Conservation (phyloP, 2,329 filamentous ascomycete species). For the Cytospora leucostoma region DNA sequence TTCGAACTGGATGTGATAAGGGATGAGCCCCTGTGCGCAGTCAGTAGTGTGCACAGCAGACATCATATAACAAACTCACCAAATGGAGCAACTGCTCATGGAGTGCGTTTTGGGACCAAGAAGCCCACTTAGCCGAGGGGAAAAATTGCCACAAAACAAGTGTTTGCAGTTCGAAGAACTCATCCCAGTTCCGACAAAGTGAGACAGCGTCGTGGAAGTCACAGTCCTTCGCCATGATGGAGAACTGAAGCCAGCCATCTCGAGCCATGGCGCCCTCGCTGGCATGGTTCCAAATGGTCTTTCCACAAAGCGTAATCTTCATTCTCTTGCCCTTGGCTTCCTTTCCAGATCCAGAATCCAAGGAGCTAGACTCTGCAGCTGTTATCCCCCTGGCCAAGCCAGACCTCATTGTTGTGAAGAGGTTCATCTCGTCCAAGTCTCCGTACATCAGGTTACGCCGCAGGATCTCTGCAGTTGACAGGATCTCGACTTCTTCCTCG, state of each 20-base stretch:
- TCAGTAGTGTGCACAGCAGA: background rate
- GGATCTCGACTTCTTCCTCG: slow-evolving; percentile 39
- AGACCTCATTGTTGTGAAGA: slow-evolving; percentile 35
- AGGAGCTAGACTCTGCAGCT: background rate
- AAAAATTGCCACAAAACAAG: slow-evolving; percentile 49
- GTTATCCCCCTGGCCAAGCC: background rate
- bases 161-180: slow-evolving; percentile 51
- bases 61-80: slow-evolving; percentile 31
- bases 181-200: slow-evolving; percentile 53
- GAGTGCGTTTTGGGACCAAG: slow-evolving; percentile 42
- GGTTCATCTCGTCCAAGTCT: slow-evolving; percentile 33
- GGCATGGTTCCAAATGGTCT: slow-evolving; percentile 53
- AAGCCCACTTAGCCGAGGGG: slow-evolving; percentile 47
- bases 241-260: slow-evolving; percentile 53
- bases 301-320: slow-evolving; percentile 49
- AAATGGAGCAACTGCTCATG: slow-evolving; percentile 45
- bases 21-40: slow-evolving; percentile 6
- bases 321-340: slow-evolving; percentile 40
- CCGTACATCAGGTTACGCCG: slow-evolving; percentile 31
- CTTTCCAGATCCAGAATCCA: slow-evolving; percentile 36
- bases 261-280: slow-evolving; percentile 48
- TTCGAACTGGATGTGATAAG: slow-evolving; percentile 16
- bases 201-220: slow-evolving; percentile 45
- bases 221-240: slow-evolving; percentile 51
- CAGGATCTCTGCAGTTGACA: slow-evolving; percentile 34